phyloP scores from a whole-genome alignment of 768 basidiomycete species.

The Kwoniella dejecticola region DNA sequence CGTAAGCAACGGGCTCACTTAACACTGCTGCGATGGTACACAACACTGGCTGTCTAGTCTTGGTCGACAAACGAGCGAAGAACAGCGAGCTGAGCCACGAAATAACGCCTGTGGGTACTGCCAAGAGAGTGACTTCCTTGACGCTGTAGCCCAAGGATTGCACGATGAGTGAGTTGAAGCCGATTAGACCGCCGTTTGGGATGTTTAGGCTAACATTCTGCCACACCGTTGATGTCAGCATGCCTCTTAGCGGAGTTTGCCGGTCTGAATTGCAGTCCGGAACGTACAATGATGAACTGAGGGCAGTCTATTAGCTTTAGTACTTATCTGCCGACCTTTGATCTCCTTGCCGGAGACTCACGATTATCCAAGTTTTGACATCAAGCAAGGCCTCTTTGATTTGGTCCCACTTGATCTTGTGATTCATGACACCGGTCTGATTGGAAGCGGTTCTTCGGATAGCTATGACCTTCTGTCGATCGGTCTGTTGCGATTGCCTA shows the following conservation, averaged over 20 bases:
- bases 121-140: conserved; percentile 27
- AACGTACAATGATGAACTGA: conserved; percentile 29
- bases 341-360: background rate
- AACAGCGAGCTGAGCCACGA: conserved; percentile 30
- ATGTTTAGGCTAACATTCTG: conserved; percentile 33
- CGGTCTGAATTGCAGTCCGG: too few species aligned
- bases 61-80: conserved; percentile 29
- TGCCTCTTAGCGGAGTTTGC: conserved; percentile 17
- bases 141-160: conserved; percentile 20
- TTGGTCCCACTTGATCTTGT: conserved; percentile 16
- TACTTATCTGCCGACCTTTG: too few species aligned
- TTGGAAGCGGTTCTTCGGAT: conserved; percentile 24
- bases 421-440: conserved; percentile 31
- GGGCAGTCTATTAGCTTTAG: background rate
- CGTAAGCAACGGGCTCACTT: background rate
- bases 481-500: conserved; percentile 1
- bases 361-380: conserved; percentile 35
- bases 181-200: conserved; percentile 24
- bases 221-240: background rate
- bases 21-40: conserved; percentile 21
- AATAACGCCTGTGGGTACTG: conserved; percentile 42
- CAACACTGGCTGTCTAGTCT: conserved; percentile 14
- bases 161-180: conserved; percentile 31
- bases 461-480: conserved; percentile 39
- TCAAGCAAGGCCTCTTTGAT: conserved; percentile 32